phyloP scores from a whole-genome alignment of 192 early-diverging fungal species.

The Dissophora globulifera region DNA sequence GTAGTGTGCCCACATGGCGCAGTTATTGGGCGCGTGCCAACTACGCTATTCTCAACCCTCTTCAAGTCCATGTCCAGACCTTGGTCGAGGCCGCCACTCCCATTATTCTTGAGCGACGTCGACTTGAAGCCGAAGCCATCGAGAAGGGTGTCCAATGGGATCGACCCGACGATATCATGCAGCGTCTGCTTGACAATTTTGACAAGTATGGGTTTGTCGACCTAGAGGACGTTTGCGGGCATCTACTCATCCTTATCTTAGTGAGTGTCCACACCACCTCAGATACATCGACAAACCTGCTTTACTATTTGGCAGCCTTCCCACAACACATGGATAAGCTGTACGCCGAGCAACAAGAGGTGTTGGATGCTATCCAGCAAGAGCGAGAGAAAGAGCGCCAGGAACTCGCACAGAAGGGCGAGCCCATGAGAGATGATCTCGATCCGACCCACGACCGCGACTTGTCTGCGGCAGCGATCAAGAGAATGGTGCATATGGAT shows the following conservation, averaged over 20 bases:
- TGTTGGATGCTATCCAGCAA: conserved; percentile 15
- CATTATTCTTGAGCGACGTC: conserved; percentile 37
- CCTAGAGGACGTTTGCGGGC: conserved; percentile 44
- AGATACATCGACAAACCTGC: conserved; percentile 27
- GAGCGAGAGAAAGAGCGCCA: conserved; percentile 32
- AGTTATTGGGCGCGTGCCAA: not conserved
- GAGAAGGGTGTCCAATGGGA: conserved; percentile 11
- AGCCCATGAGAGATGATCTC: conserved; percentile 19
- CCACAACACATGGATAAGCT: conserved; percentile 39
- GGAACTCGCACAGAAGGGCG: conserved; percentile 8
- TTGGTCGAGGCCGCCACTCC: conserved; percentile 16
- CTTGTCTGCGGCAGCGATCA: conserved; percentile 28
- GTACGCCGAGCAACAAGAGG: conserved; percentile 49
- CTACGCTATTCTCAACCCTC: conserved; percentile 16
- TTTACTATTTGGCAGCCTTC: conserved; percentile 44
- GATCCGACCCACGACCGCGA: conserved; percentile 38
- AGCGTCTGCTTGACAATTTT: conserved; percentile 41
- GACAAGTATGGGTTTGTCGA: conserved; percentile 48
- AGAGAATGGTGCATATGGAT: conserved; percentile 55
- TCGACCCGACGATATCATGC: conserved; percentile 52
- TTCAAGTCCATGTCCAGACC: conserved; percentile 21
- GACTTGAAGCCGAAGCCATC: conserved; percentile 18
- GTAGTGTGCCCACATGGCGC: conserved; percentile 2
- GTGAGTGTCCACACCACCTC: conserved; percentile 49
- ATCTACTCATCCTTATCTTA: conserved; percentile 47